Evolutionary conservation across 495 filamentous ascomycete species (phyloP), one percentile per base, ranked within the genome.

Genomic region (Oidiodendron maius): DNA sequence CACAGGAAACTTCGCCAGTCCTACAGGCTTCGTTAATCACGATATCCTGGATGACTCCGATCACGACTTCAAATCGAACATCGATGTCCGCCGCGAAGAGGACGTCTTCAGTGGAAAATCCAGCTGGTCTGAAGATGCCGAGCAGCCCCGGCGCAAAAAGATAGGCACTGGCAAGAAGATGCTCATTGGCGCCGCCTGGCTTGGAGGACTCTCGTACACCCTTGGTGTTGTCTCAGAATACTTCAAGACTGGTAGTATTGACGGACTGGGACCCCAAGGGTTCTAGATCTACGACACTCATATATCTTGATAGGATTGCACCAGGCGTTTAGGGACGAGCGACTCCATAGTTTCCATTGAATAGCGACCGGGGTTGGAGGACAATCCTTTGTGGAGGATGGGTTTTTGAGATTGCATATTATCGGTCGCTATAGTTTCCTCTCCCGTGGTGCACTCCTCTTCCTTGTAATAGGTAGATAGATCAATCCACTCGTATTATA

Each of bases 151-250:
- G 47, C 32, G 52, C 23, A 64, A 61, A 40, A 60, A 63, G 49
- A 71, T 56, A 38, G 66, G 63, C 26, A 34, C 67, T 12, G 53
- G 71, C 2, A 79, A 71, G 61, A 65, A 74, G 20, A 64, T 83
- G 45, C 38, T 81, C 0, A 51, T 82, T n/a, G 74, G 76, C 9
- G 80, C 80, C 3, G 68, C 63, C 0, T 78, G 75, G 59, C 74
- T 81, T 0, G 86, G 75, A 3, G 82, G 71, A 15, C 70, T 76
- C 17, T 80, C 76, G 21, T 91, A 89, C 65, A 77, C 78, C 3
- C 58, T 87, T 34, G 84, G 83, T 3, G 83, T 84, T n/a, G 72
- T 82, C 12, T 65, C 67, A 4, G 83, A 91, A 57, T 82, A 76
- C 47, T 81, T 88, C 59, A 70, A 67, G 40, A 81, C 75, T 3